Conservation (phyloP, 176 grass and related monocot genomes). For the Saccharum spontaneum region DNA sequence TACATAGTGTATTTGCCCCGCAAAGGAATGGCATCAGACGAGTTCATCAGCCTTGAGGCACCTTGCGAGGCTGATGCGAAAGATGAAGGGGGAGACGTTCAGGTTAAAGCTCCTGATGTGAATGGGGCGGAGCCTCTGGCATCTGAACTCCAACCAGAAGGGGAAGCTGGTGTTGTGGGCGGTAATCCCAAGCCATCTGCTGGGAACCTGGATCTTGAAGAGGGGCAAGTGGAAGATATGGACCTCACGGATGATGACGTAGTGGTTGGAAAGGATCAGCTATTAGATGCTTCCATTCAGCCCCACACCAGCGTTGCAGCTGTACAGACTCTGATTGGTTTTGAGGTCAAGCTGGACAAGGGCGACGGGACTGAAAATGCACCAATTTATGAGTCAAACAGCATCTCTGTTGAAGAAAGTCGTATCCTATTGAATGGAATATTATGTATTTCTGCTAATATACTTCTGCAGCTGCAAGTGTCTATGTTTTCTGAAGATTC, state of each 20-base stretch:
- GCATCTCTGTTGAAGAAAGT: slow-evolving; percentile 46
- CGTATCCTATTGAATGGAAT: slow-evolving; percentile 66
- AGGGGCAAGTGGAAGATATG: slow-evolving; percentile 74
- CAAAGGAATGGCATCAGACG: slow-evolving; percentile 45
- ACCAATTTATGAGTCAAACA: slow-evolving; percentile 15
- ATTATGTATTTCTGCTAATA: slow-evolving; percentile 22
- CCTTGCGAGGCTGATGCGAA: slow-evolving; percentile 30
- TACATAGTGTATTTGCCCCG: not conserved
- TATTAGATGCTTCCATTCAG: slow-evolving; percentile 31
- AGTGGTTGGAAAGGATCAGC: slow-evolving; percentile 40
- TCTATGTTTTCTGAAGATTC: not conserved
- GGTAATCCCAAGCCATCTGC: not conserved
- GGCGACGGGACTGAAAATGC: slow-evolving; percentile 1
- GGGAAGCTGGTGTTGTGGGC: not conserved
- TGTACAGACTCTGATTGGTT: slow-evolving; percentile 18
- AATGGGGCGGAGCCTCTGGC: slow-evolving; percentile 24
- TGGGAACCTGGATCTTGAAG: slow-evolving; percentile 47
- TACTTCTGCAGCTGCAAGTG: slow-evolving; percentile 13
- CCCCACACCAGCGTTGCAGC: slow-evolving; percentile 23
- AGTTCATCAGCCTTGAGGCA: slow-evolving; percentile 64
- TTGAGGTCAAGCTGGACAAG: slow-evolving; percentile 16
- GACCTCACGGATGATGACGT: slow-evolving; percentile 66
- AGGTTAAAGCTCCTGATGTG: slow-evolving; percentile 2
- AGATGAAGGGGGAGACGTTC: not conserved
- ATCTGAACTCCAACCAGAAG: slow-evolving; percentile 26